phyloP scores from a whole-genome alignment of 2,329 filamentous ascomycete species.

The Ilyonectria destructans region DNA sequence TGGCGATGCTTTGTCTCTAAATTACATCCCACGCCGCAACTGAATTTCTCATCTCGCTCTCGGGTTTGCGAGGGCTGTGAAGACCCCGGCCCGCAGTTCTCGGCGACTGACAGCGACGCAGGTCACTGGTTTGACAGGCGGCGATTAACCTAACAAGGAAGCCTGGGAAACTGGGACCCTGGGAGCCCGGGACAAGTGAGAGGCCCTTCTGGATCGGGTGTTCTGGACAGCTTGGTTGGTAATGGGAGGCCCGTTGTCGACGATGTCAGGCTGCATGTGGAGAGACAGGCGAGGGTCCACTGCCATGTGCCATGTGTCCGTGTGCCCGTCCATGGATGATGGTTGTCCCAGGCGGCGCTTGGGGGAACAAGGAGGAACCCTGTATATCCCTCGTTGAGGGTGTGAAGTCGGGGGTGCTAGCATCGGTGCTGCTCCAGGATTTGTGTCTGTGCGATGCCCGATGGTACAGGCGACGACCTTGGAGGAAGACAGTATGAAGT shows the following conservation, averaged over 20 bases:
- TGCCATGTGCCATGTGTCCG: conserved; percentile 48
- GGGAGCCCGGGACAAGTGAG: conserved; percentile 32
- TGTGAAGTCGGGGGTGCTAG: conserved; percentile 17
- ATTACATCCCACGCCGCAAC: conserved; percentile 41
- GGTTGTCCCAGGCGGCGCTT: conserved; percentile 38
- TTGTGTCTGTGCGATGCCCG: conserved; percentile 9
- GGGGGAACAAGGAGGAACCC: conserved; percentile 37
- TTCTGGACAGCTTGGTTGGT: conserved; percentile 32
- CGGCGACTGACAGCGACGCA: conserved; percentile 31
- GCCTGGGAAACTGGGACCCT: conserved; percentile 2
- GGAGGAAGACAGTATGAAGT: not conserved
- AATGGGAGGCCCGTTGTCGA: conserved; percentile 38
- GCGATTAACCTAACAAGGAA: conserved; percentile 37
- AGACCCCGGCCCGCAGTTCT: conserved; percentile 29
- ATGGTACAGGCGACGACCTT: not conserved
- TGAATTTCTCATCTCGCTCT: conserved; percentile 36
- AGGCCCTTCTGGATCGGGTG: conserved; percentile 29
- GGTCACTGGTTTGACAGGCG: conserved; percentile 37
- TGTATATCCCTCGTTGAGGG: conserved; percentile 24
- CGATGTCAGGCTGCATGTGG: conserved; percentile 45
- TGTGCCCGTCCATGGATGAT: conserved; percentile 41
- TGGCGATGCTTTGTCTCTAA: conserved; percentile 33
- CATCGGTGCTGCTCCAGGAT: conserved; percentile 5
- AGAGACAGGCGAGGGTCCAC: conserved; percentile 43
- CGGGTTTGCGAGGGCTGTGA: conserved; percentile 28